A percentile compares a stretch with the other conserved stretches of the same genome.
Conservation (phyloP, 139 green algal species). For the Parachlorella kessleri region DNA sequence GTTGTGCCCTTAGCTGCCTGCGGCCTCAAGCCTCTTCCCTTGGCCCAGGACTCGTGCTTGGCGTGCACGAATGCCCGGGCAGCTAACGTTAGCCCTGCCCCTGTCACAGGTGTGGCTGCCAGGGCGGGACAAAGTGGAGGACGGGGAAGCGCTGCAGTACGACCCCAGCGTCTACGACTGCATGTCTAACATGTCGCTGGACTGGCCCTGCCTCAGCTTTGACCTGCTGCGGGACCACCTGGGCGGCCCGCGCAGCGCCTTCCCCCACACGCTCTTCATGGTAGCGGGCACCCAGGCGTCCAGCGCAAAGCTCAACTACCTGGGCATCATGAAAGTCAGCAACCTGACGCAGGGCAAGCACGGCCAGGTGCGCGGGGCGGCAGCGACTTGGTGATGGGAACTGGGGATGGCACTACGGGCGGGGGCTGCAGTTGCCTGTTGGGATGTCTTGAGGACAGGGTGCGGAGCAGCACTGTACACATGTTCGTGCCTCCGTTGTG, state of each 20-base stretch:
- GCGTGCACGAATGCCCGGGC: too few species aligned
- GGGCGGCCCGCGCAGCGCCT: conserved; percentile 70
- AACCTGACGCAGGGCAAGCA: conserved; percentile 61
- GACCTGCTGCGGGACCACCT: conserved; percentile 89
- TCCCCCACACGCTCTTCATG: conserved; percentile 91
- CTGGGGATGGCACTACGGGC: too few species aligned
- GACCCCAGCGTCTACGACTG: conserved; percentile 96
- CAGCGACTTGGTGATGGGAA: too few species aligned
- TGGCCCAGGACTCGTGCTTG: neutral
- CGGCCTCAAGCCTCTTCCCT: neutral
- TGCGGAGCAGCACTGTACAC: too few species aligned
- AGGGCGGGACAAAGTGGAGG: conserved; percentile 70
- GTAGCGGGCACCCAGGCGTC: conserved; percentile 73
- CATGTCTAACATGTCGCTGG: conserved; percentile 80
- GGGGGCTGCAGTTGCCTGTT: too few species aligned
- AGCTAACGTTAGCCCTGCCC: neutral
- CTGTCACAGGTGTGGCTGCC: conserved; percentile 78
- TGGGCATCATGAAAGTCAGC: conserved; percentile 74
- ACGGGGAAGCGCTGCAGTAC: conserved; percentile 94
- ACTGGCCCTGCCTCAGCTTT: conserved; percentile 97
- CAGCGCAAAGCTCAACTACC: conserved; percentile 72
- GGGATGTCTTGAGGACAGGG: too few species aligned
- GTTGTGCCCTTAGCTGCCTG: neutral
- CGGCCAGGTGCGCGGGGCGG: neutral
- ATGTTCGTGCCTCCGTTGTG: too few species aligned